phyloP scores from a whole-genome alignment of 768 basidiomycete genomes.

The Lactarius hengduanensis region DNA sequence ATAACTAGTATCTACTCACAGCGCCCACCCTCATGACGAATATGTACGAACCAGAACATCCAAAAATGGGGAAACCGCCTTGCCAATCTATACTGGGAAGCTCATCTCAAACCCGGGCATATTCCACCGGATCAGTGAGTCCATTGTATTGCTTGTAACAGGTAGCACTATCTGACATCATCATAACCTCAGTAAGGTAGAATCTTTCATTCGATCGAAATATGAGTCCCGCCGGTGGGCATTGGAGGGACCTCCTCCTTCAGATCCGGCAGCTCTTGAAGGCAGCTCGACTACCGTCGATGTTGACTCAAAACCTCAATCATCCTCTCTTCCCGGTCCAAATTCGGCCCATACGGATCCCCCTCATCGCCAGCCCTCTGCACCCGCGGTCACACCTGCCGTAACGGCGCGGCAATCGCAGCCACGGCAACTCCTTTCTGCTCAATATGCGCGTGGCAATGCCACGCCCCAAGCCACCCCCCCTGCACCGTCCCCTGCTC shows the following conservation, averaged over 20 bases:
- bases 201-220: conserved; percentile 94
- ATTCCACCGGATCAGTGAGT: conserved; percentile 92
- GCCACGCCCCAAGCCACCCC: conserved; percentile 6
- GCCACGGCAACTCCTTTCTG: conserved; percentile 55
- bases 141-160: conserved; percentile 5
- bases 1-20: conserved; percentile 11
- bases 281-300: conserved; percentile 35
- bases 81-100: conserved; percentile 97
- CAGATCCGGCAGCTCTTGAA: conserved; percentile 79
- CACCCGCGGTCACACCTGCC: conserved; percentile 30
- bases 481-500: conserved; percentile 15
- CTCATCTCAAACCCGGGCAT: conserved; percentile 89
- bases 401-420: conserved; percentile 46
- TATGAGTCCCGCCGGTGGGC: conserved; percentile 96
- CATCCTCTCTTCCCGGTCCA: conserved; percentile 24
- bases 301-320: conserved; percentile 27
- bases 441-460: conserved; percentile 23
- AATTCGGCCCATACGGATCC: conserved; percentile 32
- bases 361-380: conserved; percentile 33
- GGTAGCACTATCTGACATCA: conserved; percentile 2
- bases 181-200: conserved; percentile 77
- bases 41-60: conserved; percentile 51
- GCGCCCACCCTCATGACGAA: neutral
- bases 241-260: conserved; percentile 79
- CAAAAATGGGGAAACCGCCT: conserved; percentile 93